Evolutionary conservation across 2,329 filamentous ascomycete genomes (phyloP), one percentile per base, ranked within the genome.

Genomic region (Penicillium hordei): DNA sequence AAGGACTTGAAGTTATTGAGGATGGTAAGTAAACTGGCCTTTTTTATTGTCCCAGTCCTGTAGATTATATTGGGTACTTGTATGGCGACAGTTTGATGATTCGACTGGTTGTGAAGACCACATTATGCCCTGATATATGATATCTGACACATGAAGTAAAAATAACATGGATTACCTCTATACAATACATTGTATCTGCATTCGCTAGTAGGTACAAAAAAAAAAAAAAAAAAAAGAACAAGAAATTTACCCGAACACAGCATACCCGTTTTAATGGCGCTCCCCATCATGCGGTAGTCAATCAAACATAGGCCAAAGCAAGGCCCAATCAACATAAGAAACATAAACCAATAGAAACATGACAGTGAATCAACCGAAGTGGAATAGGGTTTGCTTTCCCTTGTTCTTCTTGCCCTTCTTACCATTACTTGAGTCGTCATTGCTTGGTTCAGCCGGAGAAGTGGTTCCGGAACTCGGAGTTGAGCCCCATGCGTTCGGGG

Each of bases 331-430:
- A 44, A 59, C 15, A 46, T 17, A 42, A 43, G 19, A 36, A 31
- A 19, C 25, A 7, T 31, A n/a, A 48, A 59, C 64, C 59, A 75
- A 51, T 72, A 74, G 55, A 75, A 75, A 60, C 75, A 72, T 60
- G 70, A 72, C 38, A 76, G 15, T n/a, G 15, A 25, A 59, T 65
- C 58, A 75, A 52, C 74, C 74, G 52, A 76, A 76, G 60, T 76
- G 74, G 60, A 71, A 73, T 39, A 76, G 69, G 1, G 75, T 71
- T 55, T 75, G 73, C 62, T 76, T 75, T 21, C 75, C 75, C 68
- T 76, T 77, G 60, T 72, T 74, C 46, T 70, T 72, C 54, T 76
- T 76, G 0, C 70, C 70, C 57, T 74, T 74, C 46, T 73, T 74
- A 7, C 71, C 71, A 15, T 66, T 68, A 45, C 65, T 56, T 48